Evolutionary conservation across 129 eudicot genomes (phyloP), one percentile per base, ranked within the genome.

Genomic region (Ambrosia trifida): DNA sequence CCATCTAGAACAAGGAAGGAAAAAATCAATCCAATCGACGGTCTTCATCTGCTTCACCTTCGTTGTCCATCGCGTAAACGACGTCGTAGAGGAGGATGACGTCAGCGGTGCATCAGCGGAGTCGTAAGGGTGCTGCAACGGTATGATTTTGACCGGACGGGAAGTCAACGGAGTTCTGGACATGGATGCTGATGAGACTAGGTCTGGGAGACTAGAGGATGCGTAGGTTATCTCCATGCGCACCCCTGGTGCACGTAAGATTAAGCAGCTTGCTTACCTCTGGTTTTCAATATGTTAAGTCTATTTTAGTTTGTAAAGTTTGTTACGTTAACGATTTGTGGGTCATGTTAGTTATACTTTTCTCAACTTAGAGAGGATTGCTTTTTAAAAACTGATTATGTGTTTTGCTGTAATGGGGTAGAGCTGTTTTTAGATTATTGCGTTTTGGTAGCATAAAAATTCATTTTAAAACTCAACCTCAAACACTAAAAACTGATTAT

Each of bases 1-100:
- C 98, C 98, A 93, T 19, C 98, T 86, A 52, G 72, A 89, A 54
- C 98, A 93, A 40, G 98, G 98, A 30, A 93, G 75, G 57, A 89
- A 69, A 11, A 80, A 38, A 56, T 86, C 83, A 66, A 85, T 72
- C 98, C 98, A 93, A 30, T 89, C 95, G 33, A 54, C 72, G 38
- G 68, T 1, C 35, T 80, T 89, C 98, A 87, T 89, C 47, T 82
- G 84, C 41, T 76, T 83, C 83, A 93, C 31, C 75, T 75, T 93
- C 50, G 74, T 51, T 62, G 68, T 58, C 98, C 96, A 89, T 76
- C 72, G 85, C 57, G 75, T 64, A 6, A 83, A 67, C 32, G 87
- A 11, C 46, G 77, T 24, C 28, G 81, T 7, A 0, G 85, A 41
- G 10, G 81, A 16, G 9, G 87, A 62, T 8, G 85, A 44, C 19